Base-by-base conservation (phyloP, 441 rosid genomes). In the Erysimum pusillum region DNA sequence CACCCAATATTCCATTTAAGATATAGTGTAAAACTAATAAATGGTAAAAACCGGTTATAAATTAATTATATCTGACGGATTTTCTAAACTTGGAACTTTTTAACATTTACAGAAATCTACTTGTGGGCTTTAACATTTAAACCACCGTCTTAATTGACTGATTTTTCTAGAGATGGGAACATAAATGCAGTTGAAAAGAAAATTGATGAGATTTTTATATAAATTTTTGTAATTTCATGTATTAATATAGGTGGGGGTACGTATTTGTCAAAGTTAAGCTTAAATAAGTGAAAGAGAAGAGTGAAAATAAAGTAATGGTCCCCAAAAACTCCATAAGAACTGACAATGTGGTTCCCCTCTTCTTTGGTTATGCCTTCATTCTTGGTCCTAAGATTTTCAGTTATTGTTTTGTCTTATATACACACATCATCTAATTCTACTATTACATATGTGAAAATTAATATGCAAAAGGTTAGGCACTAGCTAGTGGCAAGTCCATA, bases 321-420 rank as follows among this genome's bases (percentile, higher is more conserved):
- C 77, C 73, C 46, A 36, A 67, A 61, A 48, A 66, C 58, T 76
- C 64, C 59, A 69, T 38, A 4, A 70, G 56, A 78, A 68, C 75
- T 62, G 78, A 79, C 82, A 79, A 74, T 45, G 78, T 74, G 82
- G 82, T 79, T 74, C 82, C 71, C 67, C 65, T 31, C 66, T 71
- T 52, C 64, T 73, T 59, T 66, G 73, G 74, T 67, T 61, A 73
- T 73, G 77, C 81, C 69, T 67, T 70, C 70, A 53, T 67, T 69
- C 67, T 73, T 69, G 78, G 82, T 68, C 78, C 82, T 68, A 68
- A 73, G 71, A 79, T 73, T 61, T 59, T 54, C 74, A 62, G 81
- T 73, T 73, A 67, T 67, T 73, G 71, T 45, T 61, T 61, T 74
- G 66, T 73, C 78, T 53, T 78, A 28, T 28, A 36, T 31, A 53